Percentiles rank a stretch among this genome's conserved stretches.
phyloP scores from a whole-genome alignment of 2,329 filamentous ascomycete species.

The Pseudogymnoascus sp. region DNA sequence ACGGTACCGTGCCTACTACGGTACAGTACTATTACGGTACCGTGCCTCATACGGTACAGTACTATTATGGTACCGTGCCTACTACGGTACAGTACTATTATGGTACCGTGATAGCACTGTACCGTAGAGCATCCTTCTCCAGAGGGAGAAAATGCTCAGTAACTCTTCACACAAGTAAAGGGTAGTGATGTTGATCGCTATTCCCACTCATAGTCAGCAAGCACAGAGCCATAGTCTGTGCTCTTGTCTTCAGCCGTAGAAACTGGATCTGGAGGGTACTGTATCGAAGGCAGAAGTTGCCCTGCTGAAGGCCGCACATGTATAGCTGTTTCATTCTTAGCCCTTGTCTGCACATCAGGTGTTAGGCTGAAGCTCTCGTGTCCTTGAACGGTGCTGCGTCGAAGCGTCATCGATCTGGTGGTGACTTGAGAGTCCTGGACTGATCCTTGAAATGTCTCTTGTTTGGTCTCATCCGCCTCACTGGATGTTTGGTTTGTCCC shows the following conservation, averaged over 20 bases:
- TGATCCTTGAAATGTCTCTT: constrained; percentile 10
- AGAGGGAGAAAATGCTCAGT: not conserved
- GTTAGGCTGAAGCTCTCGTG: not conserved
- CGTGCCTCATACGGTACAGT: too few species aligned
- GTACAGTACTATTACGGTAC: too few species aligned
- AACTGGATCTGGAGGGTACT: not conserved
- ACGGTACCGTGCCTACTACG: too few species aligned
- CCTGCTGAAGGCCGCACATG: not conserved
- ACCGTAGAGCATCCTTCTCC: not conserved
- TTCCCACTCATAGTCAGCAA: not conserved
- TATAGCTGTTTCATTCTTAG: not conserved
- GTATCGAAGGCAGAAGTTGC: not conserved
- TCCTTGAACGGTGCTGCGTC: constrained; percentile 1
- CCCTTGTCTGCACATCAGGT: not conserved
- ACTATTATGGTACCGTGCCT: too few species aligned
- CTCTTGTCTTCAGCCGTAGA: not conserved
- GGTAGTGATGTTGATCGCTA: not conserved
- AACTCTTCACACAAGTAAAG: not conserved
- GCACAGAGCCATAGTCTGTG: not conserved
- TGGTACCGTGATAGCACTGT: too few species aligned
- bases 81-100: too few species aligned
- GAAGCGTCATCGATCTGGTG: constrained; percentile 10
- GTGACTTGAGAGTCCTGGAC: constrained; percentile 11
- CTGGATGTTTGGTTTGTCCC: too few species aligned
- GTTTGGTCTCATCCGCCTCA: not conserved